Evolutionary conservation across 805 yeast species (phyloP).

Genomic region (Maudiozyma pseudohumilis): DNA sequence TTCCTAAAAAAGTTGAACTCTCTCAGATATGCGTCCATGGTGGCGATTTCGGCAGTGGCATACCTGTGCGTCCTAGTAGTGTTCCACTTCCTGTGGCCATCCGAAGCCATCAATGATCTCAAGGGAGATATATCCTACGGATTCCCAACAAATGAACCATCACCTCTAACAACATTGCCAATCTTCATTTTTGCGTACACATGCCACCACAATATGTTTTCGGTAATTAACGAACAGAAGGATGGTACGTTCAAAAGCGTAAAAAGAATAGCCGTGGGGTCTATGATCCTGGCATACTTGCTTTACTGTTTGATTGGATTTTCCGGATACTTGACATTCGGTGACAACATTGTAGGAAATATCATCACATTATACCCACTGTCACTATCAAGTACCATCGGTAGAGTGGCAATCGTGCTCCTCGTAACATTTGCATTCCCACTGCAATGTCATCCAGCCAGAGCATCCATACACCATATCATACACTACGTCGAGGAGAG

Average conservation of each 20-base stretch:
- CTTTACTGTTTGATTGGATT: slow-evolving; percentile 68
- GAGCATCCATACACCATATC: slow-evolving; percentile 72
- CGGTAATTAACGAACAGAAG: slow-evolving; percentile 71
- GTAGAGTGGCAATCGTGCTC: slow-evolving; percentile 69
- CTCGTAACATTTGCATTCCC: slow-evolving; percentile 82
- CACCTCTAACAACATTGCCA: slow-evolving; percentile 70
- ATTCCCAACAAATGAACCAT: slow-evolving; percentile 36
- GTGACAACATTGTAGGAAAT: slow-evolving; percentile 68
- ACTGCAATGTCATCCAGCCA: slow-evolving; percentile 81
- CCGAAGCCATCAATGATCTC: slow-evolving; percentile 18
- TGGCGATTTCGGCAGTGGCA: slow-evolving; percentile 72
- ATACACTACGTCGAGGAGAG: slow-evolving; percentile 35
- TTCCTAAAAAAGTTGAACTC: slow-evolving; percentile 71
- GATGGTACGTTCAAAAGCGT: slow-evolving; percentile 42
- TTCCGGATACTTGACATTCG: slow-evolving; percentile 80
- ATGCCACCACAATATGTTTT: slow-evolving; percentile 91
- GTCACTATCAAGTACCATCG: slow-evolving; percentile 58
- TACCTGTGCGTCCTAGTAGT: slow-evolving; percentile 68
- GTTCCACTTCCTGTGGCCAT: slow-evolving; percentile 44
- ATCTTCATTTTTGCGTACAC: slow-evolving; percentile 90
- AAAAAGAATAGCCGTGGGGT: slow-evolving; percentile 37
- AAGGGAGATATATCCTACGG: slow-evolving; percentile 43
- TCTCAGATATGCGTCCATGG: slow-evolving; percentile 71
- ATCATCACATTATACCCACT: slow-evolving; percentile 69
- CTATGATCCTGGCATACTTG: slow-evolving; percentile 50